Conservation (phyloP, 768 basidiomycete genomes). For the Pleurotus tuber-regium region DNA sequence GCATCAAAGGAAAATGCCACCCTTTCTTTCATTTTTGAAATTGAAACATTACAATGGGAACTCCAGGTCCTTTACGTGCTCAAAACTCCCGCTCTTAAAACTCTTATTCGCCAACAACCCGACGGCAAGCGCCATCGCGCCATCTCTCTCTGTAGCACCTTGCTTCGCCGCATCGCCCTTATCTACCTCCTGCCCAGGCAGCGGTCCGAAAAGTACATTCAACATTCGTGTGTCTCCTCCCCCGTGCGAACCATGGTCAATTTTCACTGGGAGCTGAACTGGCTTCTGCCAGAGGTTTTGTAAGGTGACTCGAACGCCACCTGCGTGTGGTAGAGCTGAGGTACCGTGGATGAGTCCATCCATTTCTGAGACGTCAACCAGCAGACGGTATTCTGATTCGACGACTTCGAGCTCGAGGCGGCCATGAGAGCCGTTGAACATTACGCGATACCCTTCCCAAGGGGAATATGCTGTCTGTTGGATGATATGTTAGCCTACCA, state of each 20-base stretch:
- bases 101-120: constrained; percentile 49
- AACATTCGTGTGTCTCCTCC: constrained; percentile 49
- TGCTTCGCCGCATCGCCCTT: constrained; percentile 43
- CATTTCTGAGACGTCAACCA: constrained; percentile 23
- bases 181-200: constrained; percentile 37
- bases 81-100: constrained; percentile 42
- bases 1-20: too few species aligned
- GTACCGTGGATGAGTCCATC: constrained; percentile 36
- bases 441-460: constrained; percentile 49
- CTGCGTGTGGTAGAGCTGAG: constrained; percentile 37
- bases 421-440: constrained; percentile 52
- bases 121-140: constrained; percentile 44
- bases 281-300: constrained; percentile 44
- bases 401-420: constrained; percentile 51
- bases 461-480: constrained; percentile 38
- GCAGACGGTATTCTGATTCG: constrained; percentile 37
- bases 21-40: too few species aligned
- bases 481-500: neutral
- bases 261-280: constrained; percentile 35
- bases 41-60: constrained; percentile 21
- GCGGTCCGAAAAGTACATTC: constrained; percentile 44
- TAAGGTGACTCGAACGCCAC: constrained; percentile 39
- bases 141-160: constrained; percentile 45
- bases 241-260: constrained; percentile 43
- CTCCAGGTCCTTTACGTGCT: constrained; percentile 31